A percentile compares a stretch with the other conserved stretches of the same genome.
These are phyloP conservation scores for Silene conica DNA, from an alignment of 148 eudicot species.

Conservation along the genomic window DNA sequence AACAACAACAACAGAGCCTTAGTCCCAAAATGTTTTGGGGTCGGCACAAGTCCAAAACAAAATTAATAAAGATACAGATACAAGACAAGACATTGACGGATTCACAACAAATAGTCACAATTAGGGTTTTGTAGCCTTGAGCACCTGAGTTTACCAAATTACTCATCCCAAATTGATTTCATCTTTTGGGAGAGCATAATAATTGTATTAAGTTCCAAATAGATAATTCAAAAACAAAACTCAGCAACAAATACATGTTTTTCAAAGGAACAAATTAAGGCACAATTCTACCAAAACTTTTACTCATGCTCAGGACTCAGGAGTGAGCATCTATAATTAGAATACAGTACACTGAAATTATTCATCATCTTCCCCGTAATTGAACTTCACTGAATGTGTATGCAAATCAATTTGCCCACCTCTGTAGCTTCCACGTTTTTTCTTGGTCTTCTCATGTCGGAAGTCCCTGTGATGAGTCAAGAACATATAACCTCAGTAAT, in stretches of 20 bases:
- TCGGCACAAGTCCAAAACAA: too few species aligned
- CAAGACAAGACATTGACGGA: too few species aligned
- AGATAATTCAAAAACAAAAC: background rate
- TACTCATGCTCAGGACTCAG: background rate
- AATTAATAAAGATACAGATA: too few species aligned
- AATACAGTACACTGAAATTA: slow-evolving; percentile 18
- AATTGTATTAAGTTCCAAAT: background rate
- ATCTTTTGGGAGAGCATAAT: background rate
- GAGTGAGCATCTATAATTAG: background rate
- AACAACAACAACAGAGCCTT: too few species aligned
- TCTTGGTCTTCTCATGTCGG: slow-evolving; percentile 95
- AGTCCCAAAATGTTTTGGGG: too few species aligned
- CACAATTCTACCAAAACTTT: slow-evolving; percentile 24
- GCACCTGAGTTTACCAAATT: too few species aligned
- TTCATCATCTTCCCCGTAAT: slow-evolving; percentile 62
- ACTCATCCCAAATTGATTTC: background rate
- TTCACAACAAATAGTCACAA: too few species aligned
- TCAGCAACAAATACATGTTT: background rate
- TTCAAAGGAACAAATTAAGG: background rate
- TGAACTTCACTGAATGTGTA: slow-evolving; percentile 79
- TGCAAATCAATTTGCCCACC: slow-evolving; percentile 82
- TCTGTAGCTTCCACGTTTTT: slow-evolving; percentile 93
- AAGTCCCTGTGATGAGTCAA: slow-evolving; percentile 48
- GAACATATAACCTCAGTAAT: background rate
- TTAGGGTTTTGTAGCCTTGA: too few species aligned